Evolutionary conservation across 768 basidiomycete species (phyloP).

Genomic region (Kondoa malvinella): DNA sequence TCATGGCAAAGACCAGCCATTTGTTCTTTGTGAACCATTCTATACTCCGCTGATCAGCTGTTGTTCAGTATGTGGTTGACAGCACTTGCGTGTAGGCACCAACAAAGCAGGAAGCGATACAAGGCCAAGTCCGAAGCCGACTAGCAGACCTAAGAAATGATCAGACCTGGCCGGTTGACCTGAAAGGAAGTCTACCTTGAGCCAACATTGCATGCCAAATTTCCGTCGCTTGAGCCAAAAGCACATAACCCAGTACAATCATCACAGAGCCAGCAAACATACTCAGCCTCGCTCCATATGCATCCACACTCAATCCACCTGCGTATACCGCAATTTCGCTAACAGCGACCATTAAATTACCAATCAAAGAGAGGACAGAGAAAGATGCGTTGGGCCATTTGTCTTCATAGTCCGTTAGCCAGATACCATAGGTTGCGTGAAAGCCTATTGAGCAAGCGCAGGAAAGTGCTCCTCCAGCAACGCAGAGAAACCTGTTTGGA

Average conservation of each 20-base stretch:
- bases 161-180: no score
- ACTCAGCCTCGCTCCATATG: neutral
- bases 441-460: neutral
- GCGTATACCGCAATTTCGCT: neutral
- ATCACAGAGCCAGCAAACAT: neutral
- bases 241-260: neutral
- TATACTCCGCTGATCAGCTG: neutral
- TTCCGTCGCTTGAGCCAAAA: neutral
- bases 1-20: neutral
- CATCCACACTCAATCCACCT: neutral
- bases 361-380: neutral
- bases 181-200: no score
- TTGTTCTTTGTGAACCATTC: neutral
- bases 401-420: neutral
- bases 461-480: neutral
- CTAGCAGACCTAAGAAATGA: neutral
- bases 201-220: neutral
- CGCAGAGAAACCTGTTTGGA: neutral
- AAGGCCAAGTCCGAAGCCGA: neutral
- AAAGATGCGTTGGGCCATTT: neutral
- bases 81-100: neutral
- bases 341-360: neutral
- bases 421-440: neutral
- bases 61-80: neutral
- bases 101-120: neutral